phyloP scores from a whole-genome alignment of 768 basidiomycete genomes.

The Phylloporus arenicola region DNA sequence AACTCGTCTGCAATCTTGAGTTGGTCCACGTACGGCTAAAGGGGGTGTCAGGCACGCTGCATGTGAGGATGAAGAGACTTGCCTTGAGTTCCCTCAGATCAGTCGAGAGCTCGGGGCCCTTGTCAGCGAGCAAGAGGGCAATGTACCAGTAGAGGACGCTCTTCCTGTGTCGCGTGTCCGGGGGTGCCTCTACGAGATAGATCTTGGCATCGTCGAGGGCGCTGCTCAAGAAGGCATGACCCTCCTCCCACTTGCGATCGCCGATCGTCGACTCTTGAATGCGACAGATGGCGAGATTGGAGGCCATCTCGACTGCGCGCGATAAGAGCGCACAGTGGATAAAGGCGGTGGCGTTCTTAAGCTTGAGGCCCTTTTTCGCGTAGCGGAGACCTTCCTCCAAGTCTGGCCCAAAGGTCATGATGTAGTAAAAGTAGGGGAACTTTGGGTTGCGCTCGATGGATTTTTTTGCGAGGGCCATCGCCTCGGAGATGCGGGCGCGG shows the following conservation, averaged over 20 bases:
- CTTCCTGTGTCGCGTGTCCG: conserved; percentile 57
- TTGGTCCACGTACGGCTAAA: conserved; percentile 14
- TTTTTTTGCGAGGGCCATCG: conserved; percentile 41
- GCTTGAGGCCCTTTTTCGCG: conserved; percentile 63
- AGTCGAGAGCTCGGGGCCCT: conserved; percentile 43
- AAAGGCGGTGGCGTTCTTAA: conserved; percentile 49
- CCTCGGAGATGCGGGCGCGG: conserved; percentile 43
- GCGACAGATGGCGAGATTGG: conserved; percentile 46
- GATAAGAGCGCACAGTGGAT: conserved; percentile 52
- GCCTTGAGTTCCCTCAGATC: conserved; percentile 43
- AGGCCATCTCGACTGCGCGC: conserved; percentile 58
- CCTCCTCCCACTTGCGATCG: conserved; percentile 51
- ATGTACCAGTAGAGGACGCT: conserved; percentile 48
- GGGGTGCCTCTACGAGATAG: conserved; percentile 52
- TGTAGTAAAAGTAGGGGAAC: conserved; percentile 61
- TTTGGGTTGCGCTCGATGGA: conserved; percentile 51
- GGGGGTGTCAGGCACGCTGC: too few relatives aligned
- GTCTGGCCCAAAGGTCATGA: conserved; percentile 47
- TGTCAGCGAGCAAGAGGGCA: conserved; percentile 3
- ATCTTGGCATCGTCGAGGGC: conserved; percentile 56
- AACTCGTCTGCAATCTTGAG: conserved; percentile 52
- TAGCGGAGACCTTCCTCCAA: conserved; percentile 49
- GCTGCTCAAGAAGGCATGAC: conserved; percentile 53
- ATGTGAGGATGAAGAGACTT: too few relatives aligned
- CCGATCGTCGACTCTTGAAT: conserved; percentile 40